These are phyloP conservation scores for Dicorynia guianensis DNA, from an alignment of 306 rosid species.

Conservation along the genomic window DNA sequence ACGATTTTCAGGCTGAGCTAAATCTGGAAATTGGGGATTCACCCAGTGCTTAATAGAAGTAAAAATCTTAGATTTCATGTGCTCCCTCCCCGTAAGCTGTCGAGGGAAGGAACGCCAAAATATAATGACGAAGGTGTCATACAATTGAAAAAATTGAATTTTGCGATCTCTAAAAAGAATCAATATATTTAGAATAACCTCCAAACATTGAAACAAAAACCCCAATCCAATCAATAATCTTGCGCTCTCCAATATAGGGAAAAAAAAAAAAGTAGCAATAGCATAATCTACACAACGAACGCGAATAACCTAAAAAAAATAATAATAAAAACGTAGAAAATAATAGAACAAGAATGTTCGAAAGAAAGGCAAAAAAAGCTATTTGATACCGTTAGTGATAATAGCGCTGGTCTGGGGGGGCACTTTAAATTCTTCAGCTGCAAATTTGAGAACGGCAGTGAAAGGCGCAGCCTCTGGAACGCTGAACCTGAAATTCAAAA, in stretches of 20 bases:
- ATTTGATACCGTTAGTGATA: constrained; percentile 81
- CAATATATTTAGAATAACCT: background rate
- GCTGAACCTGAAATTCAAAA: constrained; percentile 69
- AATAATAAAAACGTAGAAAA: background rate
- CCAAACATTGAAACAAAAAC: constrained; percentile 1
- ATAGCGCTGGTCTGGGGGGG: constrained; percentile 99
- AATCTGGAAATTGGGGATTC: background rate
- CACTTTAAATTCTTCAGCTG: constrained; percentile 97
- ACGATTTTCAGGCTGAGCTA: background rate
- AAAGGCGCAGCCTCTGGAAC: constrained; percentile 99
- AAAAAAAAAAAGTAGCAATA: background rate
- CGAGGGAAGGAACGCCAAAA: background rate
- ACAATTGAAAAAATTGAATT: no score
- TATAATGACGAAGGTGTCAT: background rate
- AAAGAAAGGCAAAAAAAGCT: no score
- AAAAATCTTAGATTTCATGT: background rate
- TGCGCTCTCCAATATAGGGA: background rate
- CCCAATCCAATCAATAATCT: background rate
- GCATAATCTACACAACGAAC: background rate
- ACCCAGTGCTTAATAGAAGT: background rate
- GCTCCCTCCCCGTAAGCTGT: background rate
- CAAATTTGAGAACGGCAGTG: constrained; percentile 96
- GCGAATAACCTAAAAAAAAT: background rate
- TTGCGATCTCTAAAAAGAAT: no score
- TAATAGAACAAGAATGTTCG: background rate